Evolutionary conservation across 2,329 filamentous ascomycete genomes (phyloP), one percentile per base, ranked within the genome.

Genomic region (Ophiostoma angusticollis): DNA sequence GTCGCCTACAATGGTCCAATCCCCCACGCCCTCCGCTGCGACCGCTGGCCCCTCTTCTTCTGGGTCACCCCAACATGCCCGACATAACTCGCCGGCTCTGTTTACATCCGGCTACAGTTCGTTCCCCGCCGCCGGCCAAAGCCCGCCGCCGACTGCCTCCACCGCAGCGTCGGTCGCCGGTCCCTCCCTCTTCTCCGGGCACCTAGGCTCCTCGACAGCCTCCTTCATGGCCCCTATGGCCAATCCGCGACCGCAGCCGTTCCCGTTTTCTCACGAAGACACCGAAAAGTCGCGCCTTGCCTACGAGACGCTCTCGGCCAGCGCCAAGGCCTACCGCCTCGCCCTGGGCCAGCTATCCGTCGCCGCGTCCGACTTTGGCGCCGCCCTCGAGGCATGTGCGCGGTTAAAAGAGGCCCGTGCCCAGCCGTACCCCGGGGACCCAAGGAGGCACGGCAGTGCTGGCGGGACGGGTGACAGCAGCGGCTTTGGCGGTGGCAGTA

Each of bases 351-450:
- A 70, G 3, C 62, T 80, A 11, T 78, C 75, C 8, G 65, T 63
- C 5, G 70, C 76, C 2, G 73, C 77, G 2, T 78, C 74, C 0
- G 61, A 68, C 23, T 80, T 81, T 52, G 77, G 74, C 34, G 67
- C 68, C 33, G 74, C 77, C 13, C 67, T 81, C 43, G 77, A 81
- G 59, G 58, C 74, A 44, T 81, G 77, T 55, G 77, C 77, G n/a
- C 69, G 76, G 12, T 61, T 80, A 23, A 80, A 80, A 51, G 76
- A 80, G 53, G 72, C 76, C 24, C 68, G 75, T 37, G 72, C 74
- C 39, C 74, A 78, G 47, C 61, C 67, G 35, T 62, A 77, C 31
- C 60, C 57, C 63, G 3, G 45, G 43, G 11, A 41, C 44, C 1
- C 43, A 41, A 12, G 16, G 4, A 28, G 59, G 58, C 3, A 61